phyloP scores from a whole-genome alignment of 305 asterid genomes.

The Withania somnifera region DNA sequence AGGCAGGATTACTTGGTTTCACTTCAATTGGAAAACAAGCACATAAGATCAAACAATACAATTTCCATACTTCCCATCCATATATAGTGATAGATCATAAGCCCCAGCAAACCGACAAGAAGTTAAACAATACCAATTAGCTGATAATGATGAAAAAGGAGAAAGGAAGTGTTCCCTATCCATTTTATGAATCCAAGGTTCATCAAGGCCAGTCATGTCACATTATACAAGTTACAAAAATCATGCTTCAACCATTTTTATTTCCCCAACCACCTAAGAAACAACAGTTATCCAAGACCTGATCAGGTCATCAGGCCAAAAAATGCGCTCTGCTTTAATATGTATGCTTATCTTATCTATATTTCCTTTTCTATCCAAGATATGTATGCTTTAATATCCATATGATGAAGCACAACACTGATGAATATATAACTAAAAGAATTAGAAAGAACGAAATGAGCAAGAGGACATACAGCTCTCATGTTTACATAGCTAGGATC shows the following conservation, averaged over 20 bases:
- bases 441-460: not conserved
- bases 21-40: not conserved
- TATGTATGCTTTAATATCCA: no score
- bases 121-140: not conserved
- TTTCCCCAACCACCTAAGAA: not conserved
- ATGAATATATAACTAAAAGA: constrained; percentile 7
- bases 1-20: not conserved
- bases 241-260: not conserved
- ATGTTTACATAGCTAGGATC: constrained; percentile 63
- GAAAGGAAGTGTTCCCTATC: not conserved
- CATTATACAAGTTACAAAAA: not conserved
- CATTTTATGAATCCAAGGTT: not conserved
- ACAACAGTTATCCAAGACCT: not conserved
- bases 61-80: not conserved
- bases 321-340: not conserved
- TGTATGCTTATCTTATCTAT: not conserved
- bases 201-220: not conserved
- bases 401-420: not conserved
- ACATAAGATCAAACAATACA: not conserved
- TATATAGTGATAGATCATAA: not conserved
- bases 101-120: not conserved
- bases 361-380: not conserved
- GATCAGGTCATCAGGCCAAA: no score
- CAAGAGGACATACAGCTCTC: constrained; percentile 59
- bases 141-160: not conserved